Evolutionary conservation across 768 basidiomycete species (phyloP).

Genomic region (Boletus eberwhitei): DNA sequence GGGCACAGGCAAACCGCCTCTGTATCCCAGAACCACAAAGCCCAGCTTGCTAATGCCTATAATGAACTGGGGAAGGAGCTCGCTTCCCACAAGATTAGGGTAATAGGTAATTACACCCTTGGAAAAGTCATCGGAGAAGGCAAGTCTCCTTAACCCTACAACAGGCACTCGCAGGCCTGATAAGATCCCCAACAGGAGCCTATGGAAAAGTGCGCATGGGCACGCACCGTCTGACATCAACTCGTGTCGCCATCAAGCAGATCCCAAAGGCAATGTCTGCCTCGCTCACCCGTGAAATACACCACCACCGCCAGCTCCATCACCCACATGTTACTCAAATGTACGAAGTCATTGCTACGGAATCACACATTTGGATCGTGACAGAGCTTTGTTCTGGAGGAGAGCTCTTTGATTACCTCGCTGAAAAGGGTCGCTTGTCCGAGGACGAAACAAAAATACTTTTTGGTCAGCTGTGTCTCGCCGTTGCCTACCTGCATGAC

Average conservation of each 20-base stretch:
- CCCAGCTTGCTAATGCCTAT: conserved; percentile 91
- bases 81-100: conserved; percentile 83
- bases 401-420: conserved; percentile 97
- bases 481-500: conserved; percentile 88
- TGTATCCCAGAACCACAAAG: conserved; percentile 73
- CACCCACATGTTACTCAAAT: conserved; percentile 95
- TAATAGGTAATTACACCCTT: conserved; percentile 92
- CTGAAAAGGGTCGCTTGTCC: conserved; percentile 84
- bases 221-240: conserved; percentile 87
- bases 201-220: conserved; percentile 96
- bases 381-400: conserved; percentile 96
- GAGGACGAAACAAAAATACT: conserved; percentile 82
- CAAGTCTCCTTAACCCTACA: conserved; percentile 33
- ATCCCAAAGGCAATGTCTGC: conserved; percentile 93
- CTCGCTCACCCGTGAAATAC: conserved; percentile 92
- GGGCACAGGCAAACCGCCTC: conserved; percentile 63
- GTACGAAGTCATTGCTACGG: conserved; percentile 97
- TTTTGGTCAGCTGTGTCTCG: conserved; percentile 96
- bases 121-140: conserved; percentile 96
- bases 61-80: conserved; percentile 97
- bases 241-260: conserved; percentile 95
- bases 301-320: conserved; percentile 95
- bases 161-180: conserved; percentile 15
- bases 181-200: conserved; percentile 56
- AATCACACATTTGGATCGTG: conserved; percentile 93